Evolutionary conservation across 164 flowering plant genomes (phyloP), one percentile per base, ranked within the genome.

Genomic region (Annona cherimola): DNA sequence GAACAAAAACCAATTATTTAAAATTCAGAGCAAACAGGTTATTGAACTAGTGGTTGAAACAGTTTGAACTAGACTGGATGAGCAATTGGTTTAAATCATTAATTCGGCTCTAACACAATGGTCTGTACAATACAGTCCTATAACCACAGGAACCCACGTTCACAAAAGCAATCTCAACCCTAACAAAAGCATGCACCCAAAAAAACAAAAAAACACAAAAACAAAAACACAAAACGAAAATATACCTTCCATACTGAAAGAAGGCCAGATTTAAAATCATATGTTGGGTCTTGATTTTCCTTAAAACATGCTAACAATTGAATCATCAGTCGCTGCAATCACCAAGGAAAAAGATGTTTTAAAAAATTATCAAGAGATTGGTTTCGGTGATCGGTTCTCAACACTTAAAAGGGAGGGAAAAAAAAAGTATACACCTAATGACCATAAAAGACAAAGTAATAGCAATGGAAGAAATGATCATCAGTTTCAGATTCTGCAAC

Each of bases 201-300:
- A 46, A 7, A 46, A 7, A 46, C 11, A 12, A 7, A 46, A 5
- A 46, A 5, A 46, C 54, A 46, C 54, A 7, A 46, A 46, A 8
- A 50, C 4, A 50, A 50, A 50, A 50, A 0, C 14, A 35, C 42
- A 14, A 16, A 44, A 54, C 11, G 12, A 44, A 55, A 4, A 44
- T 54, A n/a, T 76, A 94, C 98, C 97, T 86, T 86, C 93, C 86
- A 88, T 11, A 86, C 4, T 62, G 71, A 66, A 71, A 68, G 69
- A 64, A 83, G 72, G 46, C 81, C 83, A 67, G 50, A 42, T 46
- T 8, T 69, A 54, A 41, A 45, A 68, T 64, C 42, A 60, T 45
- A 66, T 55, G 68, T 72, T 20, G 74, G 69, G 40, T 46, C 69
- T 67, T 26, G 40, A 72, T 61, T 82, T 44, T 78, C 75, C 69